Evolutionary conservation across 2,329 filamentous ascomycete species (phyloP).

Genomic region (Cercospora janseana): DNA sequence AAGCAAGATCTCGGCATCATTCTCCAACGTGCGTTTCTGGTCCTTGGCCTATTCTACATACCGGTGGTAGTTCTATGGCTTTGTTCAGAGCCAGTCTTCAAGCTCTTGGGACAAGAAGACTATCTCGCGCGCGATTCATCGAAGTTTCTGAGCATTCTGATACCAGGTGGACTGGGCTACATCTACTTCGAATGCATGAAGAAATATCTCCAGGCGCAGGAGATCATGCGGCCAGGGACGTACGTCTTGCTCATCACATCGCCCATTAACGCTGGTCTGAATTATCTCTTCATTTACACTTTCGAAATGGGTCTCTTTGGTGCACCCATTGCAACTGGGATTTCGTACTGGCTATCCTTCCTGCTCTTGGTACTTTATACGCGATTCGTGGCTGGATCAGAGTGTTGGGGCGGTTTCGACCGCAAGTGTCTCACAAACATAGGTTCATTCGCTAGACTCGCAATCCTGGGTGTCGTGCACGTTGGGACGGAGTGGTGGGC

Average conservation of each 20-base stretch:
- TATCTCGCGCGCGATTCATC: constrained; percentile 72
- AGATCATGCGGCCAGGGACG: constrained; percentile 63
- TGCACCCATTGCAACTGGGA: constrained; percentile 76
- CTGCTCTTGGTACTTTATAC: constrained; percentile 71
- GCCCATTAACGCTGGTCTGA: constrained; percentile 57
- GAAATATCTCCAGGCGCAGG: constrained; percentile 59
- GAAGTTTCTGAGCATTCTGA: constrained; percentile 68
- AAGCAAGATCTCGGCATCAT: constrained; percentile 76
- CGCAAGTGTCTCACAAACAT: constrained; percentile 65
- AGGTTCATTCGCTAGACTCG: constrained; percentile 69
- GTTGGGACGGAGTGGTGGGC: constrained; percentile 92
- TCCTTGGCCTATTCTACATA: constrained; percentile 69
- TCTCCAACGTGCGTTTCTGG: constrained; percentile 71
- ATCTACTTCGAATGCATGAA: constrained; percentile 81
- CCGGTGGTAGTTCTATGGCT: constrained; percentile 72
- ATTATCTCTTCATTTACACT: constrained; percentile 70
- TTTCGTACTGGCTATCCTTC: constrained; percentile 85
- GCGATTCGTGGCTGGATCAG: constrained; percentile 65
- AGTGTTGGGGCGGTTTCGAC: constrained; percentile 75
- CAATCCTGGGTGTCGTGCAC: constrained; percentile 73
- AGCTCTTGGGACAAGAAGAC: constrained; percentile 71
- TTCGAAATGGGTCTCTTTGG: constrained; percentile 71
- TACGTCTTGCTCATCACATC: constrained; percentile 62
- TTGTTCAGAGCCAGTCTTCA: constrained; percentile 71
- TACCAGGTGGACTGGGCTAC: constrained; percentile 80